Conservation (phyloP, 2,329 filamentous ascomycete species). For the Anisogramma anomala region DNA sequence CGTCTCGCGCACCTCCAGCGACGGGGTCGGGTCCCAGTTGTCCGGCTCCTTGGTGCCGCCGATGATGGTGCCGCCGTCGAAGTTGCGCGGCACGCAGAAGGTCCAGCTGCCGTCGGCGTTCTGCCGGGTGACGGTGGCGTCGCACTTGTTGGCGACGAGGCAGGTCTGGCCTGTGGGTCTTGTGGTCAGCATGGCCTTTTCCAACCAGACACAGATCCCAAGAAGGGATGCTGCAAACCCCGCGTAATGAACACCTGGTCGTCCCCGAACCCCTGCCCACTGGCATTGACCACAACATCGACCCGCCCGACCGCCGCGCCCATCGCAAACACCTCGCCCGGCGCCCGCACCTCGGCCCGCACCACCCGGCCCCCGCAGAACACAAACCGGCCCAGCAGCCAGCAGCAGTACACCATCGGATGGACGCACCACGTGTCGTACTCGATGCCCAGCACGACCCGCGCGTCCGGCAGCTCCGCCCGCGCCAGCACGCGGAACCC, state of each 20-base stretch:
- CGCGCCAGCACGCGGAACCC: constrained; percentile 27
- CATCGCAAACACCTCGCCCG: constrained; percentile 28
- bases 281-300: constrained; percentile 32
- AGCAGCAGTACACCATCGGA: constrained; percentile 41
- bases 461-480: constrained; percentile 29
- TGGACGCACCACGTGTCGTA: constrained; percentile 46
- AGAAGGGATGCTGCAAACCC: constrained; percentile 19
- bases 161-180: constrained; percentile 31
- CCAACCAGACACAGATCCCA: neutral
- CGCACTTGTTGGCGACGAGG: constrained; percentile 28
- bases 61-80: constrained; percentile 52
- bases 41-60: constrained; percentile 53
- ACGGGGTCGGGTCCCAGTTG: constrained; percentile 42
- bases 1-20: constrained; percentile 30
- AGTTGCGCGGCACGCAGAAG: constrained; percentile 50
- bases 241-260: constrained; percentile 30
- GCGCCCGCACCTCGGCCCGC: constrained; percentile 25
- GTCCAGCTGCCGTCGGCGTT: constrained; percentile 51
- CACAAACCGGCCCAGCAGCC: constrained; percentile 31
- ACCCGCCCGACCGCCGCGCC: constrained; percentile 18
- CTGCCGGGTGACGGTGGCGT: constrained; percentile 44
- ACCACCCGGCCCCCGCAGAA: constrained; percentile 26
- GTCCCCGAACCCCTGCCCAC: constrained; percentile 33
- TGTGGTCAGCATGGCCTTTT: neutral
- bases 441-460: constrained; percentile 34